phyloP scores from a whole-genome alignment of 371 early-diverging fungal genomes.

The Apophysomyces sp. region DNA sequence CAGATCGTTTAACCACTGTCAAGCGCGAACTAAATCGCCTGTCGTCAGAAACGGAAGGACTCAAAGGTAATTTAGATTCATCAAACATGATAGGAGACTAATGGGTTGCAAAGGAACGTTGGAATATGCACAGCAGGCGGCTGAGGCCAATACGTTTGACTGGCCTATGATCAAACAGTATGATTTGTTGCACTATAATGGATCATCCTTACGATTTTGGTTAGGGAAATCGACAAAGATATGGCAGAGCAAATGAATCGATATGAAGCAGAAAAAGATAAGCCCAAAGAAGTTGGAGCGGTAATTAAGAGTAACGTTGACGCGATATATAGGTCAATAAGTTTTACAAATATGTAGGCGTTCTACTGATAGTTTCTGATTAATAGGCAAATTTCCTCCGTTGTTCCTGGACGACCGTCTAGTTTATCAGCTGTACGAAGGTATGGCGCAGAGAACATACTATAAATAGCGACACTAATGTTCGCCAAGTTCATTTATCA shows the following conservation, averaged over 20 bases:
- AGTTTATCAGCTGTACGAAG: neutral
- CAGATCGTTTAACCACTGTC: conserved; percentile 25
- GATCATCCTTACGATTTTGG: neutral
- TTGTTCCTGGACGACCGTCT: conserved; percentile 5
- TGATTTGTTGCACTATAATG: neutral
- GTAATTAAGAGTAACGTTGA: conserved; percentile 29
- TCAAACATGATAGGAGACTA: neutral
- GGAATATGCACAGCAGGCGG: conserved; percentile 2
- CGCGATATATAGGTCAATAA: conserved; percentile 31
- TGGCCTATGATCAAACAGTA: conserved; percentile 9
- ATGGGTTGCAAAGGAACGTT: neutral
- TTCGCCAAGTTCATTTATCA: conserved; percentile 14
- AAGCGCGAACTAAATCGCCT: conserved; percentile 25
- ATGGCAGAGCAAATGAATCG: conserved; percentile 19
- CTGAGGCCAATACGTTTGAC: conserved; percentile 1
- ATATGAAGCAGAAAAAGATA: conserved; percentile 11
- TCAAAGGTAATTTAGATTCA: conserved; percentile 28
- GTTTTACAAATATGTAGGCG: too few species aligned
- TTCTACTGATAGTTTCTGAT: too few species aligned
- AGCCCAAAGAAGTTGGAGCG: conserved; percentile 27
- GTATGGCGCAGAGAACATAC: neutral
- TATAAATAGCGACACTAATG: neutral
- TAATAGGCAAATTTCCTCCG: conserved; percentile 12
- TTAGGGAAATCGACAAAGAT: conserved; percentile 27
- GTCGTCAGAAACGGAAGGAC: conserved; percentile 21